Base-by-base conservation (phyloP, 2,329 filamentous ascomycete genomes). In the Xylariaceae sp. region DNA sequence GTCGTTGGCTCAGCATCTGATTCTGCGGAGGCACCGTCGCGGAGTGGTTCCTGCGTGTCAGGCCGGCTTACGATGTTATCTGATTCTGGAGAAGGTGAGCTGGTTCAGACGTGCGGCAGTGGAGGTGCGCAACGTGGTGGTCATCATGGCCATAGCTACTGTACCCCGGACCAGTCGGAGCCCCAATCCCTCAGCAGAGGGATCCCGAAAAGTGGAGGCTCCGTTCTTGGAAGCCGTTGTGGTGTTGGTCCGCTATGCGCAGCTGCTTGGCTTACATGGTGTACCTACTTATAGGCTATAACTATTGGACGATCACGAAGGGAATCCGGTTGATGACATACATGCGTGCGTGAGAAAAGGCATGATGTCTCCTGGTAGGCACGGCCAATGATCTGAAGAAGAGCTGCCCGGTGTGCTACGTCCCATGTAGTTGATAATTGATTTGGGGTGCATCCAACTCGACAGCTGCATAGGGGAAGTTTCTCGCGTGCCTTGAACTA, bases 401-500 rank as follows among this genome's bases (percentile, higher is more conserved):
- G n/a, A 32, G 18, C 37, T n/a, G n/a, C n/a, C n/a, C n/a, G n/a
- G n/a, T n/a, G n/a, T n/a, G n/a, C n/a, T n/a, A n/a, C n/a, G n/a
- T n/a, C n/a, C n/a, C n/a, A n/a, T n/a, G n/a, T n/a, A n/a, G n/a
- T n/a, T n/a, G n/a, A n/a, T n/a, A n/a, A n/a, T n/a, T n/a, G n/a
- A n/a, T n/a, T n/a, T n/a, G n/a, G n/a, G n/a, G n/a, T 48, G 34
- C 30, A 39, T n/a, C 34, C 26, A 51, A 36, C 43, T 43, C 60
- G 57, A 21, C 34, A 58, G 22, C 10, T 6, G 10, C 13, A 60
- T 58, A 18, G 54, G 61, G 63, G 63, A 62, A 65, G 62, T 63
- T 63, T 61, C 62, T 64, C 62, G 63, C 62, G 61, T 63, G 63
- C 40, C n/a, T n/a, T n/a, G n/a, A n/a, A n/a, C n/a, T n/a, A n/a